These are phyloP conservation scores for Fusarium bactridioides DNA, from an alignment of 2,329 filamentous ascomycete species.

Conservation along the genomic window DNA sequence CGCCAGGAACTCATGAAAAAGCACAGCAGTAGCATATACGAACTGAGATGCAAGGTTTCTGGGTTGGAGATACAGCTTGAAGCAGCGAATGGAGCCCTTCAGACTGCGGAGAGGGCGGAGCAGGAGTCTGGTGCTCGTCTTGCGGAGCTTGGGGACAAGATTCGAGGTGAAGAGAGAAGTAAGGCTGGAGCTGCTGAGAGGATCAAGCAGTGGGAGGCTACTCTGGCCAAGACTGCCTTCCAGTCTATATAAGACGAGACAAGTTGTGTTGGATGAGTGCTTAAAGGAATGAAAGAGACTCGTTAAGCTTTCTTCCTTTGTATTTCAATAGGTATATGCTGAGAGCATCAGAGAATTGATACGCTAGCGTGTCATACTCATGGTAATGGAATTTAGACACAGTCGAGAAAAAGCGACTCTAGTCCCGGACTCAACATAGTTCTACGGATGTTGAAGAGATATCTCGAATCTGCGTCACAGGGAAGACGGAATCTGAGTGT, in stretches of 20 bases:
- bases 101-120: neutral
- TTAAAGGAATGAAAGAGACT: neutral
- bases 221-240: neutral
- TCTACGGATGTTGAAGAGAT: too few relatives aligned
- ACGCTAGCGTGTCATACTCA: too few relatives aligned
- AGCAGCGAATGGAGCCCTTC: neutral
- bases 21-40: neutral
- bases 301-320: neutral
- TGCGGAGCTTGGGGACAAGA: neutral
- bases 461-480: too few relatives aligned
- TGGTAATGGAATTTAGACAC: too few relatives aligned
- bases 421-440: too few relatives aligned
- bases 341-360: too few relatives aligned
- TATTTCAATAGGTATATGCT: neutral
- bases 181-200: neutral
- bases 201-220: neutral
- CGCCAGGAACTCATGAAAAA: neutral
- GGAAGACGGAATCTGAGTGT: too few relatives aligned
- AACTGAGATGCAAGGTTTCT: neutral
- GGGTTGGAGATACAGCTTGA: neutral
- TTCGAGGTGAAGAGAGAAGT: neutral
- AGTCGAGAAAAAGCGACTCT: too few relatives aligned
- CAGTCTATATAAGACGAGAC: neutral
- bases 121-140: neutral
- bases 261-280: too few relatives aligned